Base-by-base conservation (phyloP, 345 rosid genomes). In the Hibiscus trionum region DNA sequence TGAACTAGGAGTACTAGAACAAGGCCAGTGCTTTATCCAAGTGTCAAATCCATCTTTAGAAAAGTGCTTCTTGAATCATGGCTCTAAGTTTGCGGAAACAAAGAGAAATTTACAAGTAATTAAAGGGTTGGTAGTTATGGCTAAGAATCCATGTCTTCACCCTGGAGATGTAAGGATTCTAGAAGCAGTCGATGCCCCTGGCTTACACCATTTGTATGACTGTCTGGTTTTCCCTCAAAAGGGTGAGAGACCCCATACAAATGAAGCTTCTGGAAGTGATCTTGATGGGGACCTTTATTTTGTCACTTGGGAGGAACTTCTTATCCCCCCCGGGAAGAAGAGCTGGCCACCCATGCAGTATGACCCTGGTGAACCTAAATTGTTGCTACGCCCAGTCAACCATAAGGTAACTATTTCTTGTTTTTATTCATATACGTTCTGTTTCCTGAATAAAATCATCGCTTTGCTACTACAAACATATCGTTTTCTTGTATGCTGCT, bases 251-350 rank as follows among this genome's bases (percentile, higher is more conserved):
- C 97, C 98, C 2, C 97, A 93, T 71, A 35, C 96, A 50, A 77
- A 93, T 68, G 98, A 88, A 83, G 97, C 97, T 77, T 93, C 98
- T 55, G 98, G 97, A 55, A 90, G 97, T 90, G 98, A 93, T 78
- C 91, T 93, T 39, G 98, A 93, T 50, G 98, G 98, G 47, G 98
- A 93, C 74, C 81, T 90, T 33, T 90, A 91, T 76, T 91, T 91
- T 68, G 97, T 90, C 67, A 81, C 98, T 1, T 93, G 98, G 98
- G 96, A 93, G 82, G 90, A 81, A 77, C 81, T 82, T 74, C 93
- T 93, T 44, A 85, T 93, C 77, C 97, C 96, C 44, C 96, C 91
- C 1, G 81, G 88, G 70, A 85, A 78, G 81, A 79, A 47, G 83
- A 93, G 98, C 77, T 90, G 82, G 84, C 46, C 72, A 3, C 93